Evolutionary conservation across 306 rosid species (phyloP).

Genomic region (Medicago truncatula): DNA sequence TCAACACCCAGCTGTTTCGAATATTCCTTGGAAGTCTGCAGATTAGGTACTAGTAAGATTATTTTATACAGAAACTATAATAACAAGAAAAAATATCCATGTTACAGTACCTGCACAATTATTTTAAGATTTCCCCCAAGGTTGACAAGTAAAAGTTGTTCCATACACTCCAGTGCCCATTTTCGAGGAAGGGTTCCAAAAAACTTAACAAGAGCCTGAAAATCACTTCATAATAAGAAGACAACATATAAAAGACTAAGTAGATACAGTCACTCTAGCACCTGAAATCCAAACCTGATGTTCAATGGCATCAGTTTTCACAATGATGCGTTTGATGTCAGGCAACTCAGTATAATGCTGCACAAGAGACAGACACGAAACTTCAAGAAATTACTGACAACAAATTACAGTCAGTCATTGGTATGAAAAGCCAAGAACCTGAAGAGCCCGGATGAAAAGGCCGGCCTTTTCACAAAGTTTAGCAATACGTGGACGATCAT

Average conservation of each 20-base stretch:
- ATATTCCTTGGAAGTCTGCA: constrained; percentile 88
- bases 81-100: neutral
- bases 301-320: constrained; percentile 88
- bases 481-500: constrained; percentile 88
- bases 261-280: constrained; percentile 16
- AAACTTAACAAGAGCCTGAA: constrained; percentile 85
- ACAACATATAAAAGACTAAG: neutral
- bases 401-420: neutral
- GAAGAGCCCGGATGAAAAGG: constrained; percentile 85
- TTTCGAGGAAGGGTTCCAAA: constrained; percentile 84
- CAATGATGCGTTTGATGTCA: constrained; percentile 79
- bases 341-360: constrained; percentile 84
- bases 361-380: constrained; percentile 41
- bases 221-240: constrained; percentile 37
- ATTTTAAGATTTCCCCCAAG: constrained; percentile 94
- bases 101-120: constrained; percentile 76
- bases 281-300: constrained; percentile 70
- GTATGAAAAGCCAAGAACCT: constrained; percentile 53
- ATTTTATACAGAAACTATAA: neutral
- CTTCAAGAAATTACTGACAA: constrained; percentile 10
- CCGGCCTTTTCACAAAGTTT: constrained; percentile 93
- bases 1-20: constrained; percentile 90
- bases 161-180: constrained; percentile 97
- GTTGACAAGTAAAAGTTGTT: constrained; percentile 90
- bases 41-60: constrained; percentile 33